Percentiles rank a stretch among this genome's conserved stretches.
phyloP scores from a whole-genome alignment of 2,329 filamentous ascomycete species.

The Botrytis medusae region DNA sequence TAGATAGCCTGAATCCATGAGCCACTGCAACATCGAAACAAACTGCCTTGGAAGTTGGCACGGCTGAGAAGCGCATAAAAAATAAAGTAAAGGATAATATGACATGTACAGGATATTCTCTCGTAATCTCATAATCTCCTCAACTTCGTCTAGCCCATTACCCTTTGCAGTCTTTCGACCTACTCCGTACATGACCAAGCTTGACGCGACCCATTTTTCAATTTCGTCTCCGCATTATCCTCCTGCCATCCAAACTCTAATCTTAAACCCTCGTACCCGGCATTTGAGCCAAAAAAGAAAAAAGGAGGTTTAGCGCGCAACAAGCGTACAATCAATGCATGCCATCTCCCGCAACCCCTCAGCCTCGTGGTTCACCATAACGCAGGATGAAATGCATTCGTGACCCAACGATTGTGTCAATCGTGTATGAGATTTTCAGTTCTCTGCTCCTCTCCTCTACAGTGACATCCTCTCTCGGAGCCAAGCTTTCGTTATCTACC shows the following conservation, averaged over 20 bases:
- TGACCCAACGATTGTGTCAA: not conserved
- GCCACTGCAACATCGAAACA: slow-evolving; percentile 16
- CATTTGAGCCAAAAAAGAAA: slow-evolving; percentile 11
- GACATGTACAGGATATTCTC: not conserved
- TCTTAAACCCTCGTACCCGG: slow-evolving; percentile 18
- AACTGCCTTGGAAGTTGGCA: slow-evolving; percentile 1
- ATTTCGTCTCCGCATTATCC: slow-evolving; percentile 11
- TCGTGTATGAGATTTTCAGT: not conserved
- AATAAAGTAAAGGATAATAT: not conserved
- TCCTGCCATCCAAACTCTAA: slow-evolving; percentile 18
- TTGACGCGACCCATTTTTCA: slow-evolving; percentile 11
- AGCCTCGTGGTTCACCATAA: slow-evolving; percentile 16
- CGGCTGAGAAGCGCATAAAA: slow-evolving; percentile 4
- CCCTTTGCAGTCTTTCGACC: not conserved
- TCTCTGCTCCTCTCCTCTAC: not conserved
- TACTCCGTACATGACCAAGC: not conserved
- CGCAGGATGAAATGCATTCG: not conserved
- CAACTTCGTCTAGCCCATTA: not conserved
- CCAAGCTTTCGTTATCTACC: not conserved
- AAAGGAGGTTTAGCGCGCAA: slow-evolving; percentile 10
- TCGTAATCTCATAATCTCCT: not conserved
- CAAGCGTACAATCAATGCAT: slow-evolving; percentile 19
- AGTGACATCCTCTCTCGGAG: slow-evolving; percentile 6
- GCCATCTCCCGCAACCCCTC: slow-evolving; percentile 20
- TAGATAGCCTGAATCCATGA: slow-evolving; percentile 4